phyloP scores from a whole-genome alignment of 1,284 basidiomycete genomes.

The Volvariella volvacea region DNA sequence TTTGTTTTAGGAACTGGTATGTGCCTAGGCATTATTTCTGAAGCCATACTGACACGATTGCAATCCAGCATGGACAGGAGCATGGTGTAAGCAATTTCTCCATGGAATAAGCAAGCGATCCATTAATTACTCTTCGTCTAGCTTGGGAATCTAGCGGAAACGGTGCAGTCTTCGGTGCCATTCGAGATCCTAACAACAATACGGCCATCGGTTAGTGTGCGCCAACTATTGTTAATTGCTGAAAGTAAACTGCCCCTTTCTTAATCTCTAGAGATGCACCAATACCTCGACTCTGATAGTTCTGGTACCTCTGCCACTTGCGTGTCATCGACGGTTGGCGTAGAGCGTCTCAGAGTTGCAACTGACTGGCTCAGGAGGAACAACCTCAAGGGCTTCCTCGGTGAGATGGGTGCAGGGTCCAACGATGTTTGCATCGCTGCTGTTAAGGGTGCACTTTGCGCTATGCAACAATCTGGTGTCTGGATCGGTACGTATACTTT shows the following conservation, averaged over 20 bases:
- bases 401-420: constrained; percentile 55
- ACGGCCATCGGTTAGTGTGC: constrained; percentile 40
- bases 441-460: constrained; percentile 48
- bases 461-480: constrained; percentile 51
- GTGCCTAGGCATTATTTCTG: constrained; percentile 9
- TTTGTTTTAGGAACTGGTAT: constrained; percentile 29
- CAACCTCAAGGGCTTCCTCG: constrained; percentile 58
- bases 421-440: constrained; percentile 46
- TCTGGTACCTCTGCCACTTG: constrained; percentile 51
- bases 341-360: constrained; percentile 47
- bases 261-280: constrained; percentile 48
- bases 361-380: constrained; percentile 53
- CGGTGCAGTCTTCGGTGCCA: constrained; percentile 39
- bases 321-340: constrained; percentile 54
- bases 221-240: neutral
- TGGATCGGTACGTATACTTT: constrained; percentile 37
- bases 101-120: neutral
- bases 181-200: constrained; percentile 59
- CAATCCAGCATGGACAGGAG: constrained; percentile 35
- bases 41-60: neutral
- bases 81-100: constrained; percentile 33
- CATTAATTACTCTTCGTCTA: constrained; percentile 11
- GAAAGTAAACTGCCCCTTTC: neutral
- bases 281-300: constrained; percentile 63
- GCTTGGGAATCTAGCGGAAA: constrained; percentile 55